phyloP scores from a whole-genome alignment of 2,329 filamentous ascomycete species.

The Ceratocystis cacaofunesta region DNA sequence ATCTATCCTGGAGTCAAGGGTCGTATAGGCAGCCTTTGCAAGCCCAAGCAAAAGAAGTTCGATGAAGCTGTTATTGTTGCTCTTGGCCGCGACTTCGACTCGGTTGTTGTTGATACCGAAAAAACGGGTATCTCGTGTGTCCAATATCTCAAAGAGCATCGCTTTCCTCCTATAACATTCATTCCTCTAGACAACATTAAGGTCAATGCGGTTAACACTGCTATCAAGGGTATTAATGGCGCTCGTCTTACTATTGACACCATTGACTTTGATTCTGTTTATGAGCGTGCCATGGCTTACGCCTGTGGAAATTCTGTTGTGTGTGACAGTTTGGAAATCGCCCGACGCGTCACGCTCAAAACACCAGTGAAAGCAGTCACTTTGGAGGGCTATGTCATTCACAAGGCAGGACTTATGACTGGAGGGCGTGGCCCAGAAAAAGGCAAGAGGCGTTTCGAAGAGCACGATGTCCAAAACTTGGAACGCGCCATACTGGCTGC shows the following conservation, averaged over 20 bases:
- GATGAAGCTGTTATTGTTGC: constrained; percentile 87
- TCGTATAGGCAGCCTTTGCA: constrained; percentile 79
- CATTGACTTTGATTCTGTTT: constrained; percentile 76
- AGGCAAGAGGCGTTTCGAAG: constrained; percentile 72
- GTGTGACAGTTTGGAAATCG: constrained; percentile 73
- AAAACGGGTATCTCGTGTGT: constrained; percentile 91
- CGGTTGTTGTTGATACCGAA: constrained; percentile 87
- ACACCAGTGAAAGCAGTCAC: constrained; percentile 91
- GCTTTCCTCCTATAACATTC: constrained; percentile 77
- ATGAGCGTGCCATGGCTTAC: constrained; percentile 87
- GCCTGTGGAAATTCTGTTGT: constrained; percentile 91
- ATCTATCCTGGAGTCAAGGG: constrained; percentile 87
- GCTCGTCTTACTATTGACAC: constrained; percentile 88
- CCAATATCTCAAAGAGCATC: constrained; percentile 81
- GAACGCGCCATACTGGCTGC: constrained; percentile 61
- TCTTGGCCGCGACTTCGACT: constrained; percentile 83
- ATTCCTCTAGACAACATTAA: constrained; percentile 96
- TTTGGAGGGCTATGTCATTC: constrained; percentile 87
- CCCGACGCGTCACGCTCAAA: constrained; percentile 70
- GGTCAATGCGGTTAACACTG: constrained; percentile 77
- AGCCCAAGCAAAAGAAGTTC: constrained; percentile 93
- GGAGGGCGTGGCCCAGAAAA: constrained; percentile 74
- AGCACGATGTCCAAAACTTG: constrained; percentile 77
- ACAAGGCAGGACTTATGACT: constrained; percentile 93
- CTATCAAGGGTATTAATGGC: constrained; percentile 74